These are phyloP conservation scores for Aaosphaeria pasadenensis DNA, from an alignment of 2,329 filamentous ascomycete species.

Conservation along the genomic window DNA sequence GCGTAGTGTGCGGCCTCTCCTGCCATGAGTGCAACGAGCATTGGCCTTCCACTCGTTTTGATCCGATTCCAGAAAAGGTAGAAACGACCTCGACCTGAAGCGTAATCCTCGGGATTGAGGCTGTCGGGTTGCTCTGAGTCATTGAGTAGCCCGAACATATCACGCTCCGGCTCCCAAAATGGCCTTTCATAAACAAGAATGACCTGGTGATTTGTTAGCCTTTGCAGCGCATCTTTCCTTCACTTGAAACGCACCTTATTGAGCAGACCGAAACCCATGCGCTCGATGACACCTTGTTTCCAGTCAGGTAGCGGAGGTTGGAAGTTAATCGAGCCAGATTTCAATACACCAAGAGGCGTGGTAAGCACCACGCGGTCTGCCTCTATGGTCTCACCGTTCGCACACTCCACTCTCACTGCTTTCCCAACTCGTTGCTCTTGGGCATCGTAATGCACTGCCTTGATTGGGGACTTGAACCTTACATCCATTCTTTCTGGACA, in stretches of 20 bases:
- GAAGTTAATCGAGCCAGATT: slow-evolving; percentile 78
- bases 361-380: slow-evolving; percentile 93
- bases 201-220: slow-evolving; percentile 42
- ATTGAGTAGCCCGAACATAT: slow-evolving; percentile 91
- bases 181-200: slow-evolving; percentile 82
- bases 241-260: slow-evolving; percentile 66
- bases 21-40: slow-evolving; percentile 90
- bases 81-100: slow-evolving; percentile 77
- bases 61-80: slow-evolving; percentile 98
- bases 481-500: slow-evolving; percentile 76
- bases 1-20: slow-evolving; percentile 90
- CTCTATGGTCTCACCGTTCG: slow-evolving; percentile 71
- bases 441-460: slow-evolving; percentile 62
- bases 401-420: slow-evolving; percentile 55
- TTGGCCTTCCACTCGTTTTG: slow-evolving; percentile 80
- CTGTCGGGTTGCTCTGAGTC: slow-evolving; percentile 68
- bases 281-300: slow-evolving; percentile 76
- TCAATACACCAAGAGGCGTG: slow-evolving; percentile 85
- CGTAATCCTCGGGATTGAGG: slow-evolving; percentile 76
- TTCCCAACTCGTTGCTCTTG: slow-evolving; percentile 15
- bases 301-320: slow-evolving; percentile 84
- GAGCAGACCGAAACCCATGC: slow-evolving; percentile 87
- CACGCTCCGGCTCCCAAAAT: slow-evolving; percentile 86
- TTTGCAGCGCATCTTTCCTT: neutral
- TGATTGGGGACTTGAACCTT: slow-evolving; percentile 69